Percentiles rank a stretch among this genome's conserved stretches.
These are phyloP conservation scores for Cadophora sp. DNA, from an alignment of 2,329 filamentous ascomycete genomes.

Conservation along the genomic window DNA sequence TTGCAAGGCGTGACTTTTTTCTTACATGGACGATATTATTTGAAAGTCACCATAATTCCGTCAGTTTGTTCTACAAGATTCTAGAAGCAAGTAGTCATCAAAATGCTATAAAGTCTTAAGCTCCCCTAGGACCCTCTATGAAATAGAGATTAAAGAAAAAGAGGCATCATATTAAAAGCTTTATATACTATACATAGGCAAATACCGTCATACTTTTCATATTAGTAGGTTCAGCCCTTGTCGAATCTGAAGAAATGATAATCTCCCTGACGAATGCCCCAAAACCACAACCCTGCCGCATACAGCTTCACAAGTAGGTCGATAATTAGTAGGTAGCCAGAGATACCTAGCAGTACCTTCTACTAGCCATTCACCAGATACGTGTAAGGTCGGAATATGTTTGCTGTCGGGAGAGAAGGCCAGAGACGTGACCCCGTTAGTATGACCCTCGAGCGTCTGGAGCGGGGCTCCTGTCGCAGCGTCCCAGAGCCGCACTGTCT, in stretches of 20 bases:
- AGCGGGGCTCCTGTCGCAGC: background rate
- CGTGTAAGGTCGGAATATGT: background rate
- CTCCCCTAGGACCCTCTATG: no score
- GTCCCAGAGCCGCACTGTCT: background rate
- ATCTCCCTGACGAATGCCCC: background rate
- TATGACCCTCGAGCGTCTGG: background rate
- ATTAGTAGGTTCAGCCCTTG: no score
- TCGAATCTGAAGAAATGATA: background rate
- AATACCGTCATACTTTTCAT: no score
- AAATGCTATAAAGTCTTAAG: no score
- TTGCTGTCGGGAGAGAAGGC: background rate
- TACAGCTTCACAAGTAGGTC: background rate
- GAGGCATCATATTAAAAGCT: no score
- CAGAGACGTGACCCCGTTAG: background rate
- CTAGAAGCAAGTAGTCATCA: no score
- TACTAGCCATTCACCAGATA: background rate
- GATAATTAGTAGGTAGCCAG: background rate
- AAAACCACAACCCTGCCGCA: background rate
- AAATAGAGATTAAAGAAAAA: no score
- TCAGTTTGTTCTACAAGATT: no score
- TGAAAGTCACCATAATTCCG: no score
- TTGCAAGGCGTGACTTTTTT: no score
- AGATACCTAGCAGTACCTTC: background rate
- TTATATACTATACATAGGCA: no score
- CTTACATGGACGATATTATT: no score